Base-by-base conservation (phyloP, 78 protist genomes). In the Parvularia atlantis region DNA sequence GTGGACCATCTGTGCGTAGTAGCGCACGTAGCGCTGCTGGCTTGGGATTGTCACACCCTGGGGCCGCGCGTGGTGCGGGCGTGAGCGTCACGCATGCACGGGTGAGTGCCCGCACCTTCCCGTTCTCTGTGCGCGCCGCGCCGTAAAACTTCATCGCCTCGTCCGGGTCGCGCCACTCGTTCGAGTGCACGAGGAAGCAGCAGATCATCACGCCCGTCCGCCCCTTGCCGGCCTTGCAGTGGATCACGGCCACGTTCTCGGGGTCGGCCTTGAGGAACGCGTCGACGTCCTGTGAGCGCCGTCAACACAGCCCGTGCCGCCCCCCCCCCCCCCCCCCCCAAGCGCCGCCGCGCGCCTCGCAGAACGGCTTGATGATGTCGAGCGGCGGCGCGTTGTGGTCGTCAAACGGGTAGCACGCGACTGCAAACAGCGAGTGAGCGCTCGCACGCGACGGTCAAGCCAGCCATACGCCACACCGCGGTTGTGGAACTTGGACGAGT, bases 41-140 rank as follows among this genome's bases (percentile, higher is more conserved):
- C 70, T 41, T 22, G 93, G 93, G 40, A 88, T 88, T 3, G 93
- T 88, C 33, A 88, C 93, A 53, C 93, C 93, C 70, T 84, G 36
- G 22, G 10, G 22, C 48, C 22, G 10, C n/a, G n/a, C n/a, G n/a
- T 43, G 48, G 48, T 11, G 48, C 10, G 48, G 48, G 48, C 22
- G 48, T 43, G 5, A 10, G 48, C 22, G 48, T 43, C 56, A 50
- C 56, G 26, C 26, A 4, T 19, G 16, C 56, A 50, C 5, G 16
- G 28, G 26, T 13, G 22, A 20, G 17, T 2, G 24, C 0, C 4
- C 28, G 30, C 35, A 58, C 64, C 69, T 73, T 73, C 50, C 64
- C 78, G 53, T 73, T 63, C 31, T 59, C 20, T 1, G 78, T 73
- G 65, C 78, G 78, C 56, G 53, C 44, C 7, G 11, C 31, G 1